Evolutionary conservation across 164 flowering plant species (phyloP).

Genomic region (Tetrastigma voinierianum): DNA sequence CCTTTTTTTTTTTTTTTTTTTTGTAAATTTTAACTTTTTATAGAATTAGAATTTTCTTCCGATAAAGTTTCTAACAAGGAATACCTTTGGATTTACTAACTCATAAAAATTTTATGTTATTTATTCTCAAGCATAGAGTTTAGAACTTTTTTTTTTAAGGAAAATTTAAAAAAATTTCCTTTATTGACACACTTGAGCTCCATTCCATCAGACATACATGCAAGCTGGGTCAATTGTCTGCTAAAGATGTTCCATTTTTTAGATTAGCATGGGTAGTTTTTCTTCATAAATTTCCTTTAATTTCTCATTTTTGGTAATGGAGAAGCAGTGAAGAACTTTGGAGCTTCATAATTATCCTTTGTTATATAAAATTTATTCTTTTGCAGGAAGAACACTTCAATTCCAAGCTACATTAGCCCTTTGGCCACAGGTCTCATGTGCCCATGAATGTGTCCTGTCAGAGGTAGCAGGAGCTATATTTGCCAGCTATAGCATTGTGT

Average conservation of each 20-base stretch:
- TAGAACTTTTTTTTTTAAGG: no score
- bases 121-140: no score
- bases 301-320: neutral
- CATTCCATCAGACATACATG: no score
- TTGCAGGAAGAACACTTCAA: slow-evolving; percentile 56
- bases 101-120: no score
- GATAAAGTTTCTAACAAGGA: no score
- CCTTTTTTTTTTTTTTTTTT: no score
- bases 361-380: slow-evolving; percentile 1
- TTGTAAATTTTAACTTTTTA: no score
- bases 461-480: slow-evolving; percentile 45
- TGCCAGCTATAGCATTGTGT: slow-evolving; percentile 36
- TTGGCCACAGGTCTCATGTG: slow-evolving; percentile 57
- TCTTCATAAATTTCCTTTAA: neutral
- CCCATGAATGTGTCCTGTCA: slow-evolving; percentile 21
- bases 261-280: neutral
- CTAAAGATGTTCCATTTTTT: neutral
- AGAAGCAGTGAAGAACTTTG: neutral
- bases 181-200: no score
- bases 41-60: no score
- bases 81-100: no score
- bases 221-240: neutral
- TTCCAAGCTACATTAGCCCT: slow-evolving; percentile 48
- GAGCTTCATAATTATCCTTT: neutral
- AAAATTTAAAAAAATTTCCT: no score